Evolutionary conservation across 2,329 filamentous ascomycete genomes (phyloP).

Genomic region (Talaromyces piceae): DNA sequence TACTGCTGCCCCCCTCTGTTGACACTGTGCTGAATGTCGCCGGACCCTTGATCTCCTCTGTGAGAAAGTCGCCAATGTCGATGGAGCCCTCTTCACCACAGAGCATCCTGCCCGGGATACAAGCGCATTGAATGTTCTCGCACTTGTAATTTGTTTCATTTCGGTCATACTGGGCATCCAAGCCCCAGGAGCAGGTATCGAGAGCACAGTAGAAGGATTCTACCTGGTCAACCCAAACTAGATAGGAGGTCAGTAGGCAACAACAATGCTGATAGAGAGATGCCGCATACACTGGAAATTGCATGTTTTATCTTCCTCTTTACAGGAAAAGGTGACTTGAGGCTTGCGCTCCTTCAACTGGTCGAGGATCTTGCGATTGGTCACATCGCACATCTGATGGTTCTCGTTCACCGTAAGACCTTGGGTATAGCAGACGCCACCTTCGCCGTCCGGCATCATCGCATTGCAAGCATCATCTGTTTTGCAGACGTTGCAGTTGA

Average conservation of each 20-base stretch:
- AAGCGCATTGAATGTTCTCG: constrained; percentile 75
- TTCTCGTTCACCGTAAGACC: constrained; percentile 89
- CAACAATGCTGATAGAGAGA: constrained; percentile 22
- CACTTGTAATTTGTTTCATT: constrained; percentile 85
- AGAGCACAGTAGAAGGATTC: constrained; percentile 97
- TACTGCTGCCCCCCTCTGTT: constrained; percentile 49
- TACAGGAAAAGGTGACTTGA: constrained; percentile 90
- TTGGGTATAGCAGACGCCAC: constrained; percentile 84
- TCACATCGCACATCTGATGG: constrained; percentile 96
- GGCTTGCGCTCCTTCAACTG: constrained; percentile 78
- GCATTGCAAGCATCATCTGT: constrained; percentile 76
- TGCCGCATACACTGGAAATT: constrained; percentile 79
- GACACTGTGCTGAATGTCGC: constrained; percentile 69
- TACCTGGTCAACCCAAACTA: constrained; percentile 87
- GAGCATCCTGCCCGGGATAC: constrained; percentile 84
- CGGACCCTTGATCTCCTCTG: constrained; percentile 75
- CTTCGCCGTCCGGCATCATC: constrained; percentile 73
- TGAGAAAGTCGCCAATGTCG: constrained; percentile 83
- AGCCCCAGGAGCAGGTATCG: constrained; percentile 67
- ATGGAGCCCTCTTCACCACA: constrained; percentile 88
- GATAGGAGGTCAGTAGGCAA: constrained; percentile 19
- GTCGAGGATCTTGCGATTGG: constrained; percentile 86
- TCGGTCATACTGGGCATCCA: constrained; percentile 58
- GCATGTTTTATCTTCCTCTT: constrained; percentile 65
- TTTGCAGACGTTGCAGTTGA: constrained; percentile 96